These are phyloP conservation scores for Daphne laureola DNA, from an alignment of 441 rosid species.

Conservation along the genomic window DNA sequence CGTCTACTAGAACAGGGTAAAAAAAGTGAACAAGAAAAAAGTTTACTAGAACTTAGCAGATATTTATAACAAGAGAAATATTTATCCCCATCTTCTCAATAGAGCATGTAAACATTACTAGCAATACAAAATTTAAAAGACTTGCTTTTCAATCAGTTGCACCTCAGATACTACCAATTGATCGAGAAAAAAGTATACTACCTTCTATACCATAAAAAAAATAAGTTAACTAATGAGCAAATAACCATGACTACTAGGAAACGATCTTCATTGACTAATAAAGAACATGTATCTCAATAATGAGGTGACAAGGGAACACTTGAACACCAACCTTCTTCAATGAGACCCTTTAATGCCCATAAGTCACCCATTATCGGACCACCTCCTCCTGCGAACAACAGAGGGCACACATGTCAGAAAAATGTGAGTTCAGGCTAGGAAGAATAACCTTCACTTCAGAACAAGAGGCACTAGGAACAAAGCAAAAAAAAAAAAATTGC, in stretches of 20 bases:
- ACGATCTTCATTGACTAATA: too few species aligned
- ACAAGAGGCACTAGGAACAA: not conserved
- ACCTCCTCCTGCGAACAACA: constrained; percentile 73
- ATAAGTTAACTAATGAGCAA: too few species aligned
- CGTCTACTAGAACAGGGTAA: too few species aligned
- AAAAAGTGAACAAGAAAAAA: too few species aligned
- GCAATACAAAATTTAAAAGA: too few species aligned
- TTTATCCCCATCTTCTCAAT: too few species aligned
- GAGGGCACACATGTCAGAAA: constrained; percentile 17
- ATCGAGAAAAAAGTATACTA: not conserved
- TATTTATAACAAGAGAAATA: too few species aligned
- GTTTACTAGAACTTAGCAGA: too few species aligned
- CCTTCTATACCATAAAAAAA: not conserved
- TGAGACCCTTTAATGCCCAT: constrained; percentile 98
- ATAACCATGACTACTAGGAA: too few species aligned
- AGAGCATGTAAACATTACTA: too few species aligned
- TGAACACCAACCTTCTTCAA: constrained; percentile 68
- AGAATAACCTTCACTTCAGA: constrained; percentile 1
- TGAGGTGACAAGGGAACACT: constrained; percentile 7
- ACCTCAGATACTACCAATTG: not conserved
- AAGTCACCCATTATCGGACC: constrained; percentile 99
- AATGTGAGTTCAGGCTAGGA: constrained; percentile 5
- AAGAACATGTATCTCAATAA: not conserved
- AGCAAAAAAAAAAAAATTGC: not conserved
- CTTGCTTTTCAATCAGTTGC: too few species aligned